phyloP scores from a whole-genome alignment of 106 monocot species.

The Dioscorea dumetorum region DNA sequence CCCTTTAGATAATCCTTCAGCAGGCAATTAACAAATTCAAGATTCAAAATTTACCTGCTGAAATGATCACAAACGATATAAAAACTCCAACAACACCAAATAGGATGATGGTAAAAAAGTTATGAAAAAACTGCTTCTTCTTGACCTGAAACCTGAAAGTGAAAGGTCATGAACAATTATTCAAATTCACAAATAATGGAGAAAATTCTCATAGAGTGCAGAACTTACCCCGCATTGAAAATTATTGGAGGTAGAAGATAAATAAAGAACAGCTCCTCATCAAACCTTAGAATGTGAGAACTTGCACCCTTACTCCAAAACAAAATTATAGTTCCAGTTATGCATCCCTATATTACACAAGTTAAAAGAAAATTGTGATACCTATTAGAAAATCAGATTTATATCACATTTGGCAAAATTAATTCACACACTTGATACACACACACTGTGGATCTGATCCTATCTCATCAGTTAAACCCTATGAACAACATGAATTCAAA shows the following conservation, averaged over 20 bases:
- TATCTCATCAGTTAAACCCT: too few relatives aligned
- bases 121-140: constrained; percentile 83
- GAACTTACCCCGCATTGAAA: constrained; percentile 75
- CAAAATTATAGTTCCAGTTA: constrained; percentile 53
- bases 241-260: constrained; percentile 85
- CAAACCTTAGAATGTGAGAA: constrained; percentile 77
- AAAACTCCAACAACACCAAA: constrained; percentile 72
- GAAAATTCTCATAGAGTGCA: too few relatives aligned
- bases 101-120: constrained; percentile 77
- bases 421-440: too few relatives aligned
- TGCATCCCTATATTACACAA: constrained; percentile 36
- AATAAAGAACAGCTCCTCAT: constrained; percentile 68
- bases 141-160: constrained; percentile 70
- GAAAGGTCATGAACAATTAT: neutral
- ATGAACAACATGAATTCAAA: too few relatives aligned
- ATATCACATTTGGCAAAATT: too few relatives aligned
- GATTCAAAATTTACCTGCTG: constrained; percentile 39
- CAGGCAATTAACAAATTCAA: too few relatives aligned
- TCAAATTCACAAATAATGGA: too few relatives aligned
- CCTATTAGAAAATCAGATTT: neutral
- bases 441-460: too few relatives aligned
- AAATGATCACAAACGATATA: constrained; percentile 63
- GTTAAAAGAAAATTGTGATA: neutral
- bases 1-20: too few relatives aligned
- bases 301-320: constrained; percentile 52